These are phyloP conservation scores for Metschnikowia aberdeeniae DNA, from an alignment of 805 yeast species.

Conservation along the genomic window DNA sequence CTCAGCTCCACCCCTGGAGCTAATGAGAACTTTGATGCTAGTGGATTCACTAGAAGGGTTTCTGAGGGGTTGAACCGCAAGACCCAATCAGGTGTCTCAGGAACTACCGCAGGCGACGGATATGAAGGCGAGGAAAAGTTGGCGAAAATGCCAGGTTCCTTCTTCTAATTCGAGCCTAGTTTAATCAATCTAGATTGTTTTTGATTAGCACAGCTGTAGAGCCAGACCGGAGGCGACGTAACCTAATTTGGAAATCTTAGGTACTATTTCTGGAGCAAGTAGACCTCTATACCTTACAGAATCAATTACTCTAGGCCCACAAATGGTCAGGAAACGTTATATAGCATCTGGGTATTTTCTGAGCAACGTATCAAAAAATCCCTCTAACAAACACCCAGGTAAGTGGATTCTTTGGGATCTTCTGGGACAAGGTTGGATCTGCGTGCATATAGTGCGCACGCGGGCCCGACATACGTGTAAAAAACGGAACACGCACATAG, in stretches of 20 bases:
- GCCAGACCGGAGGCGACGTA: no score
- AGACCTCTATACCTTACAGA: no score
- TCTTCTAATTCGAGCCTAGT: not conserved
- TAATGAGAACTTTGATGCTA: not conserved
- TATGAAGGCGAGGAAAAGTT: not conserved
- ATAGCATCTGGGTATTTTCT: no score
- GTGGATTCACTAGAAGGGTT: not conserved
- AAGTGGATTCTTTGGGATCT: no score
- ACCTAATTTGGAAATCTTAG: no score
- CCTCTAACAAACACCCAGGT: no score
- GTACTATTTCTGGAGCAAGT: no score
- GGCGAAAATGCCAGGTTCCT: slow-evolving; percentile 12
- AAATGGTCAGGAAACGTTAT: no score
- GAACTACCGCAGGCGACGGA: slow-evolving; percentile 1
- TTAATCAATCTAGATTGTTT: not conserved
- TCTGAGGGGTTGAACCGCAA: not conserved
- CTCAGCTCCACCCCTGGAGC: not conserved
- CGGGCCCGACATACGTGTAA: slow-evolving; percentile 4
- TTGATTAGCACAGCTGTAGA: no score
- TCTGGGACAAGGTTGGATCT: no score
- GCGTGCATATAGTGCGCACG: not conserved
- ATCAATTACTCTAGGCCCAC: no score
- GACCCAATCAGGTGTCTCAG: not conserved
- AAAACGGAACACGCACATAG: not conserved
- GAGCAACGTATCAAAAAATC: no score